Base-by-base conservation (phyloP, 2,329 filamentous ascomycete species). In the Colletotrichum destructivum region DNA sequence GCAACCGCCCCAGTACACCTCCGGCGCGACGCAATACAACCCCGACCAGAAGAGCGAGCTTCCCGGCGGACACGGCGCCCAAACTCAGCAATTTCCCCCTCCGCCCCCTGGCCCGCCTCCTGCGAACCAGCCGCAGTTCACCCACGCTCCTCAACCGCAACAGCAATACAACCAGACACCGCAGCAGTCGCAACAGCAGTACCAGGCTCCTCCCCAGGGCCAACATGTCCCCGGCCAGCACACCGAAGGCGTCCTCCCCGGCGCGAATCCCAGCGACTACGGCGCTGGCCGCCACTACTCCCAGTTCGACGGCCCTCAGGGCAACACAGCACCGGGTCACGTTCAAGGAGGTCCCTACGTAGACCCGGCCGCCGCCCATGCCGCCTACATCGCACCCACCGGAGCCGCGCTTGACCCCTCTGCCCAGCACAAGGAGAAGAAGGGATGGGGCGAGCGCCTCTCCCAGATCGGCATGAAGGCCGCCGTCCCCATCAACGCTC, bases 401-500 rank as follows among this genome's bases (percentile, higher is more conserved):
- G 49, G 40, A 2, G 60, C 42, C 3, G 46, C 47, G 54, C 23
- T 51, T 12, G 66, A 66, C 44, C 54, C 35, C 44, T 52, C 60
- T n/a, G 60, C 66, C 46, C 55, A 35, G 15, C 66, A 71, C 35
- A 72, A 72, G 67, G 60, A 69, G 65, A 71, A 73, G 42, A 62
- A 65, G 31, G 72, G 67, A 54, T 73, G 71, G 71, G 54, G 71
- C 26, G 62, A 60, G 62, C 59, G 64, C 2, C 68, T 74, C 38
- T 65, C 73, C 3, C 67, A 74, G 52, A 74, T 84, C 78, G 81
- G 83, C 75, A 72, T 82, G 64, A 86, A 87, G 76, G 84, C 86
- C 13, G 93, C 93, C 18, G 89, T 88, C 2, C 94, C 94, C 3
- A 91, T 97, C 78, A 97, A 97, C 79, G 90, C 88, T 71, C 81